phyloP scores from a whole-genome alignment of 208 protist genomes.

The Leishmania tarentolae region DNA sequence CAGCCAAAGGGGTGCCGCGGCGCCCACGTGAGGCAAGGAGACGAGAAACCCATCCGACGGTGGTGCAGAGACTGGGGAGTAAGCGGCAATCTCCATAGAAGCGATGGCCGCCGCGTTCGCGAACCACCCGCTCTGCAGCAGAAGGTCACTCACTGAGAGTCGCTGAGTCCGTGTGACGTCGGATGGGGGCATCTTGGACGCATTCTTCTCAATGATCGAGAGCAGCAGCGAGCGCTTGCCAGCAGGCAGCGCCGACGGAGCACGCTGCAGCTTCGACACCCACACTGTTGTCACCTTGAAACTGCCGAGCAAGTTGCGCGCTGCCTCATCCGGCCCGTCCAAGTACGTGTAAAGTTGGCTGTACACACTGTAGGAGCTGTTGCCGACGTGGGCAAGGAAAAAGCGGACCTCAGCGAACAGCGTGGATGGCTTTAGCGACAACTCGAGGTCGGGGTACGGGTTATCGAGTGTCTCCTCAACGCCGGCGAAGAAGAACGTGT shows the following conservation, averaged over 20 bases:
- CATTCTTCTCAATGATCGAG: slow-evolving; percentile 1
- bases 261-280: slow-evolving; percentile 51
- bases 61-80: neutral
- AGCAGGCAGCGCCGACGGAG: slow-evolving; percentile 23
- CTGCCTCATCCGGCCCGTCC: slow-evolving; percentile 31
- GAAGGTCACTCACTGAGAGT: slow-evolving; percentile 5
- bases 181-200: neutral
- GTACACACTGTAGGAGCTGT: slow-evolving; percentile 57
- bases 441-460: slow-evolving; percentile 30
- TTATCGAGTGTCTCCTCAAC: slow-evolving; percentile 44
- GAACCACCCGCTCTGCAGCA: slow-evolving; percentile 27
- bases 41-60: neutral
- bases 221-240: slow-evolving; percentile 13
- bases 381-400: slow-evolving; percentile 51
- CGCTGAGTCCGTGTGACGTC: slow-evolving; percentile 14
- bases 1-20: neutral
- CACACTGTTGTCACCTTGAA: slow-evolving; percentile 63
- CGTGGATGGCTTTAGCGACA: slow-evolving; percentile 39
- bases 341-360: slow-evolving; percentile 47
- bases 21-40: neutral
- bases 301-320: slow-evolving; percentile 37
- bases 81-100: neutral
- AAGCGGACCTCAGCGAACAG: slow-evolving; percentile 41
- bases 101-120: slow-evolving; percentile 10
- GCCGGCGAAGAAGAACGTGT: slow-evolving; percentile 69